phyloP scores from a whole-genome alignment of 306 rosid species.

The Delonix regia region DNA sequence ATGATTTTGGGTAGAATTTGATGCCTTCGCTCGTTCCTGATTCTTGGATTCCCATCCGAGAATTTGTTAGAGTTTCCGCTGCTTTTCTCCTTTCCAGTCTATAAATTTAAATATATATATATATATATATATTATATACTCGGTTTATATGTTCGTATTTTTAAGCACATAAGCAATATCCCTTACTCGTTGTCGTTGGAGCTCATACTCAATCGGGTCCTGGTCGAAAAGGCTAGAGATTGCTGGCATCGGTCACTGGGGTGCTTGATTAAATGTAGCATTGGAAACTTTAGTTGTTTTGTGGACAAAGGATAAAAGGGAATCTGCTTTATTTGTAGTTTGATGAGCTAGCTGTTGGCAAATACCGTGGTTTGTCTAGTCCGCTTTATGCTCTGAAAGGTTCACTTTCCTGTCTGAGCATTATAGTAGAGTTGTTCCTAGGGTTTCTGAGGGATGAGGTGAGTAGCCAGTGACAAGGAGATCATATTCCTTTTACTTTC shows the following conservation, averaged over 20 bases:
- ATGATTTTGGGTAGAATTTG: conserved; percentile 58
- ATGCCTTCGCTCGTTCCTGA: conserved; percentile 44
- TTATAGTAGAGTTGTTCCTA: conserved; percentile 55
- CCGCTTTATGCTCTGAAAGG: conserved; percentile 98
- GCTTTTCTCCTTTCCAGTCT: conserved; percentile 32
- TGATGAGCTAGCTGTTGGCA: conserved; percentile 74
- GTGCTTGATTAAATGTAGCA: conserved; percentile 44
- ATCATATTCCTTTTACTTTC: conserved; percentile 78
- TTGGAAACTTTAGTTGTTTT: conserved; percentile 48
- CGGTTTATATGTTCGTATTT: conserved; percentile 7
- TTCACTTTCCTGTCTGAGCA: conserved; percentile 82
- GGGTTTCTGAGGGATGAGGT: conserved; percentile 57
- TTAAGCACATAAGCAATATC: background rate
- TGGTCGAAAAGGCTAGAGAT: conserved; percentile 34
- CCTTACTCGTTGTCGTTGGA: conserved; percentile 8
- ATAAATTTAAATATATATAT: conserved; percentile 29
- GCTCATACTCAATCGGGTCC: conserved; percentile 38
- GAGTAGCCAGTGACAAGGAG: conserved; percentile 49
- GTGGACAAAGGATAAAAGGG: conserved; percentile 76
- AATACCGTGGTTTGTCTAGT: conserved; percentile 66
- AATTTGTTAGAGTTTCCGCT: conserved; percentile 50
- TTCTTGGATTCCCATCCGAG: conserved; percentile 51
- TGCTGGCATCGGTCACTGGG: conserved; percentile 46
- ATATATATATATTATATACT: no score
- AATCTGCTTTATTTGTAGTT: conserved; percentile 82